Evolutionary conservation across 805 yeast species (phyloP).

Genomic region (Candida taoyuanica): DNA sequence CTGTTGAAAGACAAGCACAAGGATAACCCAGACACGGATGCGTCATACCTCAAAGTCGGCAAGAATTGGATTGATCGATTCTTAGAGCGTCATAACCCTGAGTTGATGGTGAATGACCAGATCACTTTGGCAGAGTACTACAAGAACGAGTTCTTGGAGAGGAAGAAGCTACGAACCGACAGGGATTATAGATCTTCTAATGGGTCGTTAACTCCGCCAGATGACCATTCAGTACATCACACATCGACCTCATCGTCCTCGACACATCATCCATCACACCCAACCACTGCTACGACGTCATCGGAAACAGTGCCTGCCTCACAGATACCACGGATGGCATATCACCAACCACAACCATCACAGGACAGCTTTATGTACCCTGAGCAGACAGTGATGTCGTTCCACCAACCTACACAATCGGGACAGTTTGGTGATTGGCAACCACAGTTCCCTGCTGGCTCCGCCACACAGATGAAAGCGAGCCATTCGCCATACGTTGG

Average conservation of each 20-base stretch:
- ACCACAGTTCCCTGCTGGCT: background rate
- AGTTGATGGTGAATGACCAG: constrained; percentile 20
- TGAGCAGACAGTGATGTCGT: background rate
- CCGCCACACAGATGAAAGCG: background rate
- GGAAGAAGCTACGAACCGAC: constrained; percentile 24
- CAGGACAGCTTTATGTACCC: constrained; percentile 1
- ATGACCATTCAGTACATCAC: constrained; percentile 8
- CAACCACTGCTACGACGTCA: background rate
- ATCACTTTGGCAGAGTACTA: constrained; percentile 26
- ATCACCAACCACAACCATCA: background rate
- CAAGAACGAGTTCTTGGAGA: constrained; percentile 25
- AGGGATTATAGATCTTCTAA: constrained; percentile 14
- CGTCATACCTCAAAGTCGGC: constrained; percentile 24
- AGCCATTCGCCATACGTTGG: background rate
- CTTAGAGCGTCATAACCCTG: constrained; percentile 26
- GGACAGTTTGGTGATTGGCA: background rate
- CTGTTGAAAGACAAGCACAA: constrained; percentile 22
- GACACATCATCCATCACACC: constrained; percentile 2
- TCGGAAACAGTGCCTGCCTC: constrained; percentile 5
- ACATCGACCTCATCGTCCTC: constrained; percentile 4
- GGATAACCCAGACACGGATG: constrained; percentile 7
- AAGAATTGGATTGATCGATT: constrained; percentile 29
- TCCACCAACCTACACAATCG: background rate
- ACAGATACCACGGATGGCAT: constrained; percentile 1
- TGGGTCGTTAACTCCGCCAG: constrained; percentile 14